phyloP scores from a whole-genome alignment of 2,329 filamentous ascomycete genomes.

The Fonsecaea multimorphosa region DNA sequence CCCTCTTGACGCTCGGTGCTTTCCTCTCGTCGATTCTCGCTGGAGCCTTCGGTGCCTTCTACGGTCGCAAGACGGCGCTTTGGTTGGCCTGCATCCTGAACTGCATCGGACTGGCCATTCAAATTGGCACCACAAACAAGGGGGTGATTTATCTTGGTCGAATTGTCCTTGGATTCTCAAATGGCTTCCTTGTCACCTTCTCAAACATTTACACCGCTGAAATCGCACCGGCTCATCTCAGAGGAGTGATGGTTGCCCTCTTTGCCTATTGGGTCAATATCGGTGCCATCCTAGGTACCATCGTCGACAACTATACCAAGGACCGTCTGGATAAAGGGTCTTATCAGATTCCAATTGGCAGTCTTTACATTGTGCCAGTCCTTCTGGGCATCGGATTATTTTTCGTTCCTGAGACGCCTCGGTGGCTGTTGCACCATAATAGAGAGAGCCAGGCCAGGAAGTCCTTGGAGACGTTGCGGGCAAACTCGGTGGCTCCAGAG shows the following conservation, averaged over 20 bases:
- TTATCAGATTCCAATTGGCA: constrained; percentile 41
- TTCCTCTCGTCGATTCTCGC: constrained; percentile 14
- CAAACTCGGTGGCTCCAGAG: constrained; percentile 11
- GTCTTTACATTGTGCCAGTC: constrained; percentile 39
- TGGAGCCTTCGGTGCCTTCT: constrained; percentile 6
- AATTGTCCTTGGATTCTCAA: constrained; percentile 34
- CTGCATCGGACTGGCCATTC: constrained; percentile 10
- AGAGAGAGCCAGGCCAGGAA: constrained; percentile 27
- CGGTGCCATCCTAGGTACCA: constrained; percentile 32
- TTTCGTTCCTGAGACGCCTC: constrained; percentile 43
- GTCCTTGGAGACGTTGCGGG: constrained; percentile 18
- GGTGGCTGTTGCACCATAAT: constrained; percentile 41
- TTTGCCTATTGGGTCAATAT: constrained; percentile 47
- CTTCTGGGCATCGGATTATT: constrained; percentile 39
- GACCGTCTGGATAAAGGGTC: constrained; percentile 43
- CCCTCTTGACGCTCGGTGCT: constrained; percentile 13
- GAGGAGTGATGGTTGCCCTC: constrained; percentile 56
- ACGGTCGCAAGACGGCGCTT: constrained; percentile 16
- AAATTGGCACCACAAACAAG: constrained; percentile 16
- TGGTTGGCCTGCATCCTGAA: constrained; percentile 13
- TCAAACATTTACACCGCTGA: constrained; percentile 58
- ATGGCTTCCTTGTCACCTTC: constrained; percentile 55
- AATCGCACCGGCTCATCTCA: constrained; percentile 54
- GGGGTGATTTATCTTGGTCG: constrained; percentile 18
- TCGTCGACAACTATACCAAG: constrained; percentile 41